A percentile compares a stretch with the other conserved stretches of the same genome.
Conservation (phyloP, 768 basidiomycete genomes). For the Panaeolus cyanescens region DNA sequence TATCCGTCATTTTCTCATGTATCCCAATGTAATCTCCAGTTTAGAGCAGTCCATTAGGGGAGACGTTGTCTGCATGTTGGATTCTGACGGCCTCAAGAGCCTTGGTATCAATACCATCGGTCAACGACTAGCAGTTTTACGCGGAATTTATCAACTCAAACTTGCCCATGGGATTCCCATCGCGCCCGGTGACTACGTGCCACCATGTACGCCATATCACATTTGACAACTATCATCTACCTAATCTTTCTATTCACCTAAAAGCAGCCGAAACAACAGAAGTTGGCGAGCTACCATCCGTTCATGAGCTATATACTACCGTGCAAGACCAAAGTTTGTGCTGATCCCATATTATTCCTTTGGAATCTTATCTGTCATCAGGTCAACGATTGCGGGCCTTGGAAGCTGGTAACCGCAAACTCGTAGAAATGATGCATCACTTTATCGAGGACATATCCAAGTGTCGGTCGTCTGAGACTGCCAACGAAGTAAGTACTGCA, state of each 20-base stretch:
- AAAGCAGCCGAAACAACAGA: constrained; percentile 20
- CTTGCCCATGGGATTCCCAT: constrained; percentile 77
- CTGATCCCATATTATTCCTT: constrained; percentile 3
- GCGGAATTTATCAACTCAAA: constrained; percentile 89
- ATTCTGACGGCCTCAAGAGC: constrained; percentile 80
- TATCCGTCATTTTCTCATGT: constrained; percentile 10
- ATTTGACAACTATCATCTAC: neutral
- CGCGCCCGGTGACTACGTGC: constrained; percentile 81
- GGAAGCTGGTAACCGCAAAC: constrained; percentile 74
- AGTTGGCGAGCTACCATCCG: constrained; percentile 10
- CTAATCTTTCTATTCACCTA: constrained; percentile 4
- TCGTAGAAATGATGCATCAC: constrained; percentile 60
- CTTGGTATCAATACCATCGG: constrained; percentile 87
- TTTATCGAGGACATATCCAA: constrained; percentile 64
- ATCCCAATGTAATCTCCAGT: constrained; percentile 6
- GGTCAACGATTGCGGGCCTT: constrained; percentile 66
- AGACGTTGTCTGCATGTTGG: constrained; percentile 80
- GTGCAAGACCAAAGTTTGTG: constrained; percentile 72
- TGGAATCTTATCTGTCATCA: constrained; percentile 26
- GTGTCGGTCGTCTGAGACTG: constrained; percentile 36
- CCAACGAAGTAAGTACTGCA: constrained; percentile 30
- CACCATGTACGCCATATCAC: constrained; percentile 66
- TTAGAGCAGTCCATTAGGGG: constrained; percentile 86
- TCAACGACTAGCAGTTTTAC: constrained; percentile 87
- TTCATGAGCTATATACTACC: constrained; percentile 15